A percentile compares a stretch with the other conserved stretches of the same genome.
phyloP scores from a whole-genome alignment of 139 green algal species.

The Pleodorina starrii region DNA sequence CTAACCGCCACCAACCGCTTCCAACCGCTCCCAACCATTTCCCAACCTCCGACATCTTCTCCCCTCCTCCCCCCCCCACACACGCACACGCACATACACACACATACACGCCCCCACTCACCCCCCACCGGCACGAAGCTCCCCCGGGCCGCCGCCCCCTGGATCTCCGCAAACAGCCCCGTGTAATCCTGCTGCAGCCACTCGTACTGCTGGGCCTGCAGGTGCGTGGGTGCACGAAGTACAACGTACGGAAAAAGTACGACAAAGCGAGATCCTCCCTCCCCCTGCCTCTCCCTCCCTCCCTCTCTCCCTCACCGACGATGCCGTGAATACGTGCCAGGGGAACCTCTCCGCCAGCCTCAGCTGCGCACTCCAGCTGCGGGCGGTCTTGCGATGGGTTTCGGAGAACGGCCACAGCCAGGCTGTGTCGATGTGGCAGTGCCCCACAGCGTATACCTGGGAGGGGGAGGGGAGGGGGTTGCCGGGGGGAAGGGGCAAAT shows the following conservation, averaged over 20 bases:
- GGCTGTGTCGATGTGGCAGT: conserved; percentile 65
- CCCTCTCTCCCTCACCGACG: conserved; percentile 24
- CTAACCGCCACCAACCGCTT: background rate
- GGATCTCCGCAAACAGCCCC: conserved; percentile 44
- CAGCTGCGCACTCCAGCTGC: conserved; percentile 51
- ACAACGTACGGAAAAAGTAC: background rate
- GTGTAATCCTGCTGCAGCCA: conserved; percentile 56
- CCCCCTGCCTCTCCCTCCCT: background rate
- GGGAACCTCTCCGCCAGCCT: conserved; percentile 52
- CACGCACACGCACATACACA: too few relatives aligned
- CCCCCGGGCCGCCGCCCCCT: conserved; percentile 1
- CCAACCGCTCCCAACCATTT: background rate
- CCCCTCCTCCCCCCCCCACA: background rate
- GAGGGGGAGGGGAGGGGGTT: background rate
- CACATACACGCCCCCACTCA: background rate
- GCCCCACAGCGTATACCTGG: conserved; percentile 53
- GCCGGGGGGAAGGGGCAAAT: background rate
- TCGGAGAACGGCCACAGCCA: conserved; percentile 62
- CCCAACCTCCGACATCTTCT: background rate
- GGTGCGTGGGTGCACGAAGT: background rate
- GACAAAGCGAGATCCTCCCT: background rate
- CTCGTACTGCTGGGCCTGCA: conserved; percentile 62
- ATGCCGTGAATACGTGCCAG: conserved; percentile 53
- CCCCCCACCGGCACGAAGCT: conserved; percentile 56
- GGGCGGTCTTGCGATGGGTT: conserved; percentile 55